Base-by-base conservation (phyloP, 352 stramenopile species). In the Globisporangium middletonii region DNA sequence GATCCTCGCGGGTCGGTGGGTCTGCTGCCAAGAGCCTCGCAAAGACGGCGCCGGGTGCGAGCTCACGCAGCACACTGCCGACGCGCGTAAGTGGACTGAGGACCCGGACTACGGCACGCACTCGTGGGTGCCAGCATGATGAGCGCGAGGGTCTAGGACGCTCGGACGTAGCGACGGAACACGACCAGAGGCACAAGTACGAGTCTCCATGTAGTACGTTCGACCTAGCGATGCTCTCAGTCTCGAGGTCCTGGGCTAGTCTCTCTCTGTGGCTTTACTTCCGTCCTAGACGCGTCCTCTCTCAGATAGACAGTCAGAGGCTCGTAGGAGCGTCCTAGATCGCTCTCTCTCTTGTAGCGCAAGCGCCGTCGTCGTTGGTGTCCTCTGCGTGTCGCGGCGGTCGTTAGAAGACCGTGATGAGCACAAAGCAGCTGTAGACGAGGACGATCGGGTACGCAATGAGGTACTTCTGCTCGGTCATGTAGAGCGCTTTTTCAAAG, bases 341-440 rank as follows among this genome's bases (percentile, higher is more conserved):
- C 23, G 23, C 23, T 23, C 23, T 23, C 23, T 23, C 23, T 23
- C 23, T 23, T 23, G 23, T 23, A 50, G 4, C 0, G 18, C 30
- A 0, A 35, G 30, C 30, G 4, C 8, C 8, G 30, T 35, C 30
- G 4, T 35, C 30, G 30, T 35, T 35, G 30, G 8, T 8, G 30
- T 9, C 30, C 23, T 35, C 4, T 8, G 30, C 30, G 30, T 35
- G 30, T 5, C 30, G 30, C 4, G 30, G 8, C 30, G 30, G 30
- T 9, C 30, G 4, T 53, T 86, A 99, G 75, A 99, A 99, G 44
- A 99, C 97, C 5, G 97, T 97, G 68, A 99, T 99, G 28, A 99
- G 92, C 44, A 98, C 96, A 81, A 99, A 99, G 71, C 92, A 97
- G 38, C 83, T 95, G 81, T 99, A 99, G 28, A 99, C 75, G 26